These are phyloP conservation scores for Hypholoma fasciculare DNA, from an alignment of 768 basidiomycete genomes.

Conservation along the genomic window DNA sequence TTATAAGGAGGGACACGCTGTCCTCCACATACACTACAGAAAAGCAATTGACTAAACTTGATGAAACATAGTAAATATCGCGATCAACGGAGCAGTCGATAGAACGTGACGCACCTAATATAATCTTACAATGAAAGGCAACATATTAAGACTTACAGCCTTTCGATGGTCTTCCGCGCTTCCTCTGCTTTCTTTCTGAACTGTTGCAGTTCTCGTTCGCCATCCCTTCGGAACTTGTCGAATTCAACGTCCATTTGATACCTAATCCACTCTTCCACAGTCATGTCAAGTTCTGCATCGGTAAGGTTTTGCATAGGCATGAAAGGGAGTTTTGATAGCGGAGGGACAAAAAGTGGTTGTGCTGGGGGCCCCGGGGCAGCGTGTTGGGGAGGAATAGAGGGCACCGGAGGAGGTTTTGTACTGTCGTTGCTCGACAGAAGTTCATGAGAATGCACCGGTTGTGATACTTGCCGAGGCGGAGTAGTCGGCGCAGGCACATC, in stretches of 20 bases:
- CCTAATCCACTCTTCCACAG: conserved; percentile 82
- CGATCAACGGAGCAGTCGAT: no score
- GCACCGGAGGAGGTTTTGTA: neutral
- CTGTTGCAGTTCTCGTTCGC: conserved; percentile 41
- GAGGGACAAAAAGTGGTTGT: conserved; percentile 30
- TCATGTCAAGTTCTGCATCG: conserved; percentile 74
- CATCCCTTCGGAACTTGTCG: conserved; percentile 50
- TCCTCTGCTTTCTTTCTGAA: conserved; percentile 44
- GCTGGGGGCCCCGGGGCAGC: neutral
- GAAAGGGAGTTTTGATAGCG: conserved; percentile 47
- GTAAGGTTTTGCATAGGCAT: conserved; percentile 45
- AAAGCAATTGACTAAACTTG: neutral
- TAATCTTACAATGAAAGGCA: neutral
- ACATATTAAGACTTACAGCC: conserved; percentile 7
- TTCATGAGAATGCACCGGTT: neutral
- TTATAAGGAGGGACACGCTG: neutral
- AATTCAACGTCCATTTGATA: conserved; percentile 72
- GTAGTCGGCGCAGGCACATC: conserved; percentile 11
- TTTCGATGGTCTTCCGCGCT: conserved; percentile 37
- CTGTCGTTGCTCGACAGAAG: neutral
- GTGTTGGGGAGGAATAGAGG: neutral
- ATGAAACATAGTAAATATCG: no score
- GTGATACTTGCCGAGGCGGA: conserved; percentile 13
- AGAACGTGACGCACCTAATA: neutral
- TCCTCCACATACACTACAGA: neutral